Conservation (phyloP, 495 filamentous ascomycete species). For the Neurospora terricola region DNA sequence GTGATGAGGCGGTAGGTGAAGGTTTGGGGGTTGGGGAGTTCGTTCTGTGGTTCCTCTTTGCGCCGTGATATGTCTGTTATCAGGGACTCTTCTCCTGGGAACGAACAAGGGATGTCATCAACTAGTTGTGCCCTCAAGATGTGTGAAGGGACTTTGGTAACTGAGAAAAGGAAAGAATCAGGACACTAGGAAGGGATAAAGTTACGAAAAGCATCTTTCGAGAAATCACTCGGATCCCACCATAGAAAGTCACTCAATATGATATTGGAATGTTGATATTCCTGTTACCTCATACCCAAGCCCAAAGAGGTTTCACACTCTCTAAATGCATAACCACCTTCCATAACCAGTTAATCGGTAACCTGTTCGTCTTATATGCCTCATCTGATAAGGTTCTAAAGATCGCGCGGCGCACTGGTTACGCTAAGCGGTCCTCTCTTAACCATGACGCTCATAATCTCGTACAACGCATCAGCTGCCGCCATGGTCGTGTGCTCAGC, state of each 20-base stretch:
- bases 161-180: not conserved
- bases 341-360: not conserved
- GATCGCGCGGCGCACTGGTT: slow-evolving; percentile 3
- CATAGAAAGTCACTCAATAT: not conserved
- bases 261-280: not conserved
- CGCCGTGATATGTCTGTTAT: not conserved
- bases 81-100: not conserved
- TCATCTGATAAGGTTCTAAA: not conserved
- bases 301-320: not conserved
- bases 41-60: not conserved
- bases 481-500: slow-evolving; percentile 81
- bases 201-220: not conserved
- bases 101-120: not conserved
- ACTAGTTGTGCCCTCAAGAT: not conserved
- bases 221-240: not conserved
- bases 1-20: not conserved
- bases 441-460: slow-evolving; percentile 80
- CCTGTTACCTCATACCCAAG: not conserved
- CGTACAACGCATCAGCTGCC: slow-evolving; percentile 71
- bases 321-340: not conserved
- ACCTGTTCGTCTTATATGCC: not conserved
- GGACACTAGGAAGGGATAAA: not conserved
- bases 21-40: not conserved
- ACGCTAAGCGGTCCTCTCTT: slow-evolving; percentile 41
- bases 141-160: not conserved